phyloP scores from a whole-genome alignment of 371 early-diverging fungal species.

The Rhizomucor miehei region DNA sequence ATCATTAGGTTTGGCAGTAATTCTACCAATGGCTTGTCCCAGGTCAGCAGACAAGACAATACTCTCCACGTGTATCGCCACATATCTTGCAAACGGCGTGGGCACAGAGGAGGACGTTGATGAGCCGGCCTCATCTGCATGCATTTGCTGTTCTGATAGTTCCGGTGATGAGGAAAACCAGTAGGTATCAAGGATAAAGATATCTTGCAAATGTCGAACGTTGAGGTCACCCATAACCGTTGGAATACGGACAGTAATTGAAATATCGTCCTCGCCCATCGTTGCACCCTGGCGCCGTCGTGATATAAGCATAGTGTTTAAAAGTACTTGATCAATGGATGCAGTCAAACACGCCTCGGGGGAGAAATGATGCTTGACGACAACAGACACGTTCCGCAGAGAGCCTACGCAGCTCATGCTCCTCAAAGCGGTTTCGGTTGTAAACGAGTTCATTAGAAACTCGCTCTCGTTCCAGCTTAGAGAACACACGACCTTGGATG shows the following conservation, averaged over 20 bases:
- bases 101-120: slow-evolving; percentile 10
- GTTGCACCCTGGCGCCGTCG: slow-evolving; percentile 25
- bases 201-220: slow-evolving; percentile 77
- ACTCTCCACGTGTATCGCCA: slow-evolving; percentile 45
- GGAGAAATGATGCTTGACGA: slow-evolving; percentile 77
- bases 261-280: slow-evolving; percentile 46
- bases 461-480: slow-evolving; percentile 71
- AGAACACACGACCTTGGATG: slow-evolving; percentile 73
- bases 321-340: slow-evolving; percentile 56
- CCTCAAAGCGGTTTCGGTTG: slow-evolving; percentile 33
- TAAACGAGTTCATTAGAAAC: slow-evolving; percentile 58
- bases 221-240: slow-evolving; percentile 58
- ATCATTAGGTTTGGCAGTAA: slow-evolving; percentile 47
- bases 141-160: slow-evolving; percentile 19
- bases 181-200: slow-evolving; percentile 62
- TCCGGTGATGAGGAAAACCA: slow-evolving; percentile 47
- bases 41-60: slow-evolving; percentile 65
- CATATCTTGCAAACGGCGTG: slow-evolving; percentile 49
- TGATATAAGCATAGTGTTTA: slow-evolving; percentile 59
- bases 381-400: slow-evolving; percentile 55
- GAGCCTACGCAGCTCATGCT: slow-evolving; percentile 63
- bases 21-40: slow-evolving; percentile 76
- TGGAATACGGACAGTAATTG: slow-evolving; percentile 61
- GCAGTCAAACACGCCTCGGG: slow-evolving; percentile 75
- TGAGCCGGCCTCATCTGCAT: not conserved